A percentile compares a stretch with the other conserved stretches of the same genome.
Evolutionary conservation across 2,329 filamentous ascomycete genomes (phyloP).

Genomic region (Raffaelea ambrosiae): DNA sequence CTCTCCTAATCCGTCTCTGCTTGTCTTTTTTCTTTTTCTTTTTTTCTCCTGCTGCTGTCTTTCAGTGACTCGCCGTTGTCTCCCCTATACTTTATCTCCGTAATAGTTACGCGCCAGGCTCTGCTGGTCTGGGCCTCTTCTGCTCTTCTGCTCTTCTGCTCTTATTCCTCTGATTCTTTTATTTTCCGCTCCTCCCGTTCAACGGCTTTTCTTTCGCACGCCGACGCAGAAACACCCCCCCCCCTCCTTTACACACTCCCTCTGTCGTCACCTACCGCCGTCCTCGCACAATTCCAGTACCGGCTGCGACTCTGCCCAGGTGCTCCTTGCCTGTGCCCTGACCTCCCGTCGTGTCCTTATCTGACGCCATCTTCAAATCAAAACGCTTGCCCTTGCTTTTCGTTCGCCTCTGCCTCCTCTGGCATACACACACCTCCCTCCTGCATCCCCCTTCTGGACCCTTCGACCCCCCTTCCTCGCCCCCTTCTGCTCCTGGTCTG

Average conservation of each 20-base stretch:
- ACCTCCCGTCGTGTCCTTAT: slow-evolving; percentile 7
- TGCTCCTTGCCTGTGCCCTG: neutral
- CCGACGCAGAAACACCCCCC: too few species aligned
- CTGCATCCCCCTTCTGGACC: neutral
- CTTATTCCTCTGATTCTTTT: neutral
- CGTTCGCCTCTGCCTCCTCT: neutral
- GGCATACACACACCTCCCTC: slow-evolving; percentile 1
- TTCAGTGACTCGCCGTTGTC: too few species aligned
- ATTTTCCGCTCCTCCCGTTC: neutral
- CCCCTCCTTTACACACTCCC: too few species aligned
- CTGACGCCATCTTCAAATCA: slow-evolving; percentile 12
- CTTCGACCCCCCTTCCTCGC: neutral
- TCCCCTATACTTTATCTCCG: too few species aligned
- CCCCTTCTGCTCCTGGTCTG: neutral
- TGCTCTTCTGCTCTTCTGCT: neutral
- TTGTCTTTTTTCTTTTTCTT: too few species aligned
- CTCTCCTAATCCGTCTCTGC: neutral
- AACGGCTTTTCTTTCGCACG: neutral
- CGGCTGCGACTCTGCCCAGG: neutral
- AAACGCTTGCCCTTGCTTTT: neutral
- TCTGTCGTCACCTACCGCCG: slow-evolving; percentile 3
- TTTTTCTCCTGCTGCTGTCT: too few species aligned
- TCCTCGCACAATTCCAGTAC: slow-evolving; percentile 1
- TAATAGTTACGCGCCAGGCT: too few species aligned
- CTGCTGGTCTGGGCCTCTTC: neutral